Base-by-base conservation (phyloP, 108 stramenopile genomes). In the Nitzschia inconspicua region DNA sequence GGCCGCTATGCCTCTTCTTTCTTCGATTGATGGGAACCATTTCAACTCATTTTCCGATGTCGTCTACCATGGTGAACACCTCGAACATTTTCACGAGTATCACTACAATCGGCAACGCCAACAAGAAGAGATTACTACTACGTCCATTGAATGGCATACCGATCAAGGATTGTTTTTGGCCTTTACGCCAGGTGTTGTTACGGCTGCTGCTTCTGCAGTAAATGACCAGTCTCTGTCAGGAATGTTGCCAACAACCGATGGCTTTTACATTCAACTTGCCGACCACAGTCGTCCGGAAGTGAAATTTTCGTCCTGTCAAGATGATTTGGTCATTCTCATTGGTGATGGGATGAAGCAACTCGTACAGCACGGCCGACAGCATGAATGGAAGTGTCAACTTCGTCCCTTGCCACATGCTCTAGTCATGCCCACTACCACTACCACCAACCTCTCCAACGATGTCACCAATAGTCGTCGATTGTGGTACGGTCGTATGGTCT, bases 21-120 rank as follows among this genome's bases (percentile, higher is more conserved):
- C n/a, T n/a, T n/a, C n/a, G n/a, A n/a, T n/a, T n/a, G n/a, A n/a
- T n/a, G n/a, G n/a, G n/a, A n/a, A n/a, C n/a, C n/a, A n/a, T n/a
- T n/a, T n/a, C n/a, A n/a, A n/a, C n/a, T n/a, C n/a, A n/a, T n/a
- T n/a, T n/a, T n/a, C n/a, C n/a, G 75, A 83, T 34, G 43, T 90
- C 2, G 76, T 89, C 13, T 20, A 65, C 18, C 31, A 71, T 35
- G 86, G 89, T 14, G 81, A 90, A 44, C 78, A 80, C n/a, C 60
- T 94, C 47, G 93, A 94, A 41, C 93, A 94, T 53, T 91, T 90
- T 55, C 93, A 94, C 68, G 76, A 76, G 8, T 94, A 90, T 63
- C 60, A 78, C 22, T 32, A 49, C 16, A 4, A 24, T 26, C 35
- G 19, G 20, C 13, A 29, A 7, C 11, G 18, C 4, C 30, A 57